These are phyloP conservation scores for Huntiella abstrusa DNA, from an alignment of 2,329 filamentous ascomycete species.

Conservation along the genomic window DNA sequence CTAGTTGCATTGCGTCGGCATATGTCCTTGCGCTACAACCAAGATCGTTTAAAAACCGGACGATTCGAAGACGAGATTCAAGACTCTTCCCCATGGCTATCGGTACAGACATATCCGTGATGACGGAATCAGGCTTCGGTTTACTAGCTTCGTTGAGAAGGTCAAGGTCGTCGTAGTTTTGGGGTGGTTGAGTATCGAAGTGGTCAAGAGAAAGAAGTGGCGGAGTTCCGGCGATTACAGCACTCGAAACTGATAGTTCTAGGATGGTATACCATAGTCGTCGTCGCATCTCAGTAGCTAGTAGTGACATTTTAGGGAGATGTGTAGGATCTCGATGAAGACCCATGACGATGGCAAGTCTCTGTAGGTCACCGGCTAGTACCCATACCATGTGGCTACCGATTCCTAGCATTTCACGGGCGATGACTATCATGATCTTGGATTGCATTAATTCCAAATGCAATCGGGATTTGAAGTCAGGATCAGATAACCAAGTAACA, in stretches of 20 bases:
- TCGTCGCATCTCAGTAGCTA: constrained; percentile 26
- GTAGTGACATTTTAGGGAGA: constrained; percentile 19
- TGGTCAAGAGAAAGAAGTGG: constrained; percentile 25
- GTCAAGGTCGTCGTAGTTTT: constrained; percentile 32
- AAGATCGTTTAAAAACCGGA: constrained; percentile 26
- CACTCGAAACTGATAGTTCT: constrained; percentile 27
- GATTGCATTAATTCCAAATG: constrained; percentile 32
- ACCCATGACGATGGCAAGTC: constrained; percentile 30
- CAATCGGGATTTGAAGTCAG: constrained; percentile 32
- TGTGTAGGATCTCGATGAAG: constrained; percentile 28
- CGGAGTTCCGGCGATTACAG: constrained; percentile 26
- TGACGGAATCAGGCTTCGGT: constrained; percentile 18
- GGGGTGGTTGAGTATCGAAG: constrained; percentile 29
- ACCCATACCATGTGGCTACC: constrained; percentile 30
- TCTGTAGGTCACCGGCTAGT: constrained; percentile 24
- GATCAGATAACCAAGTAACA: constrained; percentile 33
- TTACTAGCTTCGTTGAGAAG: constrained; percentile 14
- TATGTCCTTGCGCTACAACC: constrained; percentile 20
- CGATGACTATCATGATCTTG: constrained; percentile 24
- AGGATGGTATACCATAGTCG: constrained; percentile 34
- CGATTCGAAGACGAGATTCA: constrained; percentile 23
- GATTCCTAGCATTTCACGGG: constrained; percentile 20
- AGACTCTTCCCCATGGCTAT: constrained; percentile 26
- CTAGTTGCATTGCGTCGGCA: constrained; percentile 25
- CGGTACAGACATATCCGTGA: constrained; percentile 23